These are phyloP conservation scores for Paracoccidioides lutzii DNA, from an alignment of 2,329 filamentous ascomycete species.

Conservation along the genomic window DNA sequence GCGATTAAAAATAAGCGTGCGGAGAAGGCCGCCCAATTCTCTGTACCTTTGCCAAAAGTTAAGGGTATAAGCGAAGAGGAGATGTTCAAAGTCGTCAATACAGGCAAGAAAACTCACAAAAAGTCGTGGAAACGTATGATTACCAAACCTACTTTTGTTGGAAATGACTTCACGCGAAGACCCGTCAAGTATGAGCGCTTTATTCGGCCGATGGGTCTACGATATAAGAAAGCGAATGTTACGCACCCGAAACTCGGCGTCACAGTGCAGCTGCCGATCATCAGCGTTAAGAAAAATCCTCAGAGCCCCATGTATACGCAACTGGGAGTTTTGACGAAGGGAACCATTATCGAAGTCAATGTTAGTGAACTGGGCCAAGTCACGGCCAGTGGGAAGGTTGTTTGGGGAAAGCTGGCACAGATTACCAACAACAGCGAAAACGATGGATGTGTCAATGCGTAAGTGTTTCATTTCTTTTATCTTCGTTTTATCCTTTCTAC, in stretches of 20 bases:
- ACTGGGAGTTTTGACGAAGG: constrained; percentile 76
- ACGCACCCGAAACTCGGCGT: constrained; percentile 68
- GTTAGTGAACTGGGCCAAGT: constrained; percentile 83
- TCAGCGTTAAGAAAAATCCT: constrained; percentile 71
- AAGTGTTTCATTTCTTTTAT: constrained; percentile 13
- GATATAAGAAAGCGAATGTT: constrained; percentile 67
- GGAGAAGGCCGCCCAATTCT: constrained; percentile 89
- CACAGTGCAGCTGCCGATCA: constrained; percentile 74
- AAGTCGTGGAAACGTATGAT: constrained; percentile 57
- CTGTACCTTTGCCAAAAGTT: constrained; percentile 86
- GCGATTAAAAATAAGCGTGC: constrained; percentile 92
- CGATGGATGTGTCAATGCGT: constrained; percentile 50
- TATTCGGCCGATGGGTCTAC: constrained; percentile 62
- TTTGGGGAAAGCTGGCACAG: constrained; percentile 79
- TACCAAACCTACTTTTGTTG: constrained; percentile 80
- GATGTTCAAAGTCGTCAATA: constrained; percentile 95
- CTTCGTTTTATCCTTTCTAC: background rate
- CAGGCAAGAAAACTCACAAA: constrained; percentile 85
- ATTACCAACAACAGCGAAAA: constrained; percentile 45
- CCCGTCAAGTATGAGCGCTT: constrained; percentile 68
- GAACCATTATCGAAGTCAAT: constrained; percentile 80
- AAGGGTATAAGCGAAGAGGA: constrained; percentile 89
- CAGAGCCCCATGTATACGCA: constrained; percentile 87
- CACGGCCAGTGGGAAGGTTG: constrained; percentile 82
- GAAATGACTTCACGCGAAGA: constrained; percentile 73